Conservation (phyloP, 2,329 filamentous ascomycete genomes). For the Fusarium keratoplasticum region DNA sequence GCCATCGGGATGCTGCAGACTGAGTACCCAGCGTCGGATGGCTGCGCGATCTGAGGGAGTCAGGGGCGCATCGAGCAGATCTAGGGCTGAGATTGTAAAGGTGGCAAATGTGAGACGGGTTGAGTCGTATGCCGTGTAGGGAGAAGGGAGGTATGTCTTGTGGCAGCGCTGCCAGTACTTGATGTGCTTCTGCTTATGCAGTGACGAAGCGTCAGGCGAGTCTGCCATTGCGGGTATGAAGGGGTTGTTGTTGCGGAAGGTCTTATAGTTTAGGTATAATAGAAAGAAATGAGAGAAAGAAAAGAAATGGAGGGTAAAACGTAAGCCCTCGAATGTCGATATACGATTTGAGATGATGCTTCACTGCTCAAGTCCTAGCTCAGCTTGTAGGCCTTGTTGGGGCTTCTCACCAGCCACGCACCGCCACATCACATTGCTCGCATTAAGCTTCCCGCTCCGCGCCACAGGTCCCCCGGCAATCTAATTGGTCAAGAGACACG, state of each 20-base stretch:
- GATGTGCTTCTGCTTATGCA: constrained; percentile 77
- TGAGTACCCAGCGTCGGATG: constrained; percentile 82
- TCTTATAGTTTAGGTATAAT: not conserved
- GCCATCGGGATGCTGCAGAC: constrained; percentile 85
- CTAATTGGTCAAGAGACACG: constrained; percentile 16
- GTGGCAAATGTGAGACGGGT: constrained; percentile 90
- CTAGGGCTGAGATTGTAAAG: constrained; percentile 88
- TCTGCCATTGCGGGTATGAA: constrained; percentile 27
- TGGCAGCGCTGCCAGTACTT: constrained; percentile 95
- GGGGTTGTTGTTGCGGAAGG: not conserved
- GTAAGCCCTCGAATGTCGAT: not conserved
- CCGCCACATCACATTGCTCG: constrained; percentile 9
- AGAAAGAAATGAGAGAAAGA: not conserved
- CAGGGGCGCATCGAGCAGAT: constrained; percentile 78
- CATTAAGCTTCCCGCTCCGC: constrained; percentile 9
- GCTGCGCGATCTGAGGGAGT: constrained; percentile 55
- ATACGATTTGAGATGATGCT: constrained; percentile 1
- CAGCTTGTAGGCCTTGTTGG: not conserved
- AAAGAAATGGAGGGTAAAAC: not conserved
- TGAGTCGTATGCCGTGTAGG: constrained; percentile 90
- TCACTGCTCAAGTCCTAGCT: constrained; percentile 10
- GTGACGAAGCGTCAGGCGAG: constrained; percentile 41
- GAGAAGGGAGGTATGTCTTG: constrained; percentile 80
- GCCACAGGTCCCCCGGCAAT: constrained; percentile 18
- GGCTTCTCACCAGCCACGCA: not conserved